Evolutionary conservation across 2,329 filamentous ascomycete species (phyloP), one percentile per base, ranked within the genome.

Genomic region (Talaromyces sp.): DNA sequence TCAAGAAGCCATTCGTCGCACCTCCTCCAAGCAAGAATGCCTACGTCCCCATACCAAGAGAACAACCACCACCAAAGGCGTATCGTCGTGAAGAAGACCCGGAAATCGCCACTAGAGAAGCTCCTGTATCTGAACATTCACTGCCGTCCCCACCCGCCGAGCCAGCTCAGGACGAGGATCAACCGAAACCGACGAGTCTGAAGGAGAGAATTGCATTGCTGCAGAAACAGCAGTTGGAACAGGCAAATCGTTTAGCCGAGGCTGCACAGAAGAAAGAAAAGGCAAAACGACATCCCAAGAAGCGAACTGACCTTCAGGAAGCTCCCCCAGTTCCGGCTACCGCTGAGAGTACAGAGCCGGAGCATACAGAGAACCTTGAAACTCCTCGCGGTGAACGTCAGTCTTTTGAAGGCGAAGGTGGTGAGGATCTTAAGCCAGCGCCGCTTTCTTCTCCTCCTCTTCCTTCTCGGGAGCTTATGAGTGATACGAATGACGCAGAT

Each of bases 1-100:
- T 99, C 78, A 97, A 94, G 84, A 98, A 98, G 79, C 93, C 94
- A 0, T 99, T 97, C 72, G 93, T 99, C 64, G 92, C 95, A 3
- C 93, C 95, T 60, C 95, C 95, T 19, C 95, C 95, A 0, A 97
- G 93, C 77, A 90, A 92, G 70, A 90, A 97, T 80, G 90, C 94
- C 27, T 99, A 92, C 73, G 85, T 99, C 10, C 92, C 95, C 27
- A 88, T 91, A 3, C 78, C 79, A 35, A 87, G 88, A 24, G 90
- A 95, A 67, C 88, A 90, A 1, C 88, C 90, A 1, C 85, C 89
- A 5, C 84, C 89, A 57, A 96, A 90, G 79, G 77, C 93, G 24
- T 97, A 97, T 75, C 87, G 88, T 63, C 86, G 95, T 56, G 93
- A 98, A 8, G 94, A 97, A 75, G 93, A 97, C 69, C 90, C 92